A percentile compares a stretch with the other conserved stretches of the same genome.
phyloP scores from a whole-genome alignment of 441 rosid species.

The Gossypium gossypioides region DNA sequence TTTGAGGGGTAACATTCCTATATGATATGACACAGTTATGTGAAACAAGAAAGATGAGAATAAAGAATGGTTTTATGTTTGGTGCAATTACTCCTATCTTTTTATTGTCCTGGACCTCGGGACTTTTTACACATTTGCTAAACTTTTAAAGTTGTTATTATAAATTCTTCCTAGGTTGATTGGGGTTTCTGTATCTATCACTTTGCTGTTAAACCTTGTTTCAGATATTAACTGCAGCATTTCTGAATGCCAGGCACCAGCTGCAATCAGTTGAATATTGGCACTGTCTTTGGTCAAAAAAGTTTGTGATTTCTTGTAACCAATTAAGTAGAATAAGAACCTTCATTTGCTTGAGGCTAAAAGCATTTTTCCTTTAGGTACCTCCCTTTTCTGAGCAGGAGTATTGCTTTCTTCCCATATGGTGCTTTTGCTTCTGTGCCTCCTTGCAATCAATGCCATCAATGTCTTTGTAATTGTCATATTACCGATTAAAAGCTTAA shows the following conservation, averaged over 20 bases:
- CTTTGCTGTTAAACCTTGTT: background rate
- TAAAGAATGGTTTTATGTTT: background rate
- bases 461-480: background rate
- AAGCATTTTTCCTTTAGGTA: background rate
- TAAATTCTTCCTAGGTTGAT: background rate
- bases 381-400: background rate
- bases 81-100: background rate
- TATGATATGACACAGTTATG: background rate
- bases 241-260: background rate
- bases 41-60: background rate
- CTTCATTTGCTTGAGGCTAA: background rate
- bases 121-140: background rate
- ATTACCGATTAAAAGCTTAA: background rate
- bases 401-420: background rate
- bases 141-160: background rate
- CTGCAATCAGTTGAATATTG: background rate
- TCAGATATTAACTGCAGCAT: background rate
- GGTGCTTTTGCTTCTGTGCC: background rate
- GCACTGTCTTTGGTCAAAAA: background rate
- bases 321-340: background rate
- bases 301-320: background rate
- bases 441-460: too few species aligned
- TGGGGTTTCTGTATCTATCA: background rate
- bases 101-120: background rate
- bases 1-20: background rate